Base-by-base conservation (phyloP, 2,329 filamentous ascomycete species). In the Coniochaeta prunicola region DNA sequence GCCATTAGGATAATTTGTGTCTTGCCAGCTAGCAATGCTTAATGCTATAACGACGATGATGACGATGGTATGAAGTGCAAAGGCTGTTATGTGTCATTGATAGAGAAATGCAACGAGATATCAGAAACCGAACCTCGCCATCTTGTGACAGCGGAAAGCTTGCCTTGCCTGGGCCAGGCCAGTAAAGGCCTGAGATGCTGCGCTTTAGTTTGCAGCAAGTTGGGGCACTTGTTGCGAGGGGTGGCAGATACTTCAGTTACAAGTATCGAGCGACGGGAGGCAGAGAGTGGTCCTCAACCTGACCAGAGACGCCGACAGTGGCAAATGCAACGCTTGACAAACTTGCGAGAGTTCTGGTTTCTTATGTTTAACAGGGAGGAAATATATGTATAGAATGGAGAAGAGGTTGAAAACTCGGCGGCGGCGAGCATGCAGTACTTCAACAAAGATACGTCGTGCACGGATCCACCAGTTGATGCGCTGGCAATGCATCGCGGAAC, bases 401-500 rank as follows among this genome's bases (percentile, higher is more conserved):
- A 50, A 50, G 24, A 5, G n/a, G 45, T 50, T 15, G 6, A 30
- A 8, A 30, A 50, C 28, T 17, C 21, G 21, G 30, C 21, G 21
- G 45, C 12, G n/a, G 45, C 45, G 6, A 50, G 8, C 45, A 10
- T 15, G 21, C 45, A 50, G 24, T 50, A 50, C 45, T 50, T 50
- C 21, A 50, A 50, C 45, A 50, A 50, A 48, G 19, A 9, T 48
- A 48, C 4, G 45, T 50, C 24, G 45, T 50, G 45, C 45, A 30
- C 45, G 45, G 45, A 50, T 50, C 45, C 45, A 50, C 45, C 21
- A 28, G 26, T 48, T 50, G 45, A 50, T 50, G 45, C 45, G 45
- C 45, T 50, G 45, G 45, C 45, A 50, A 17, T 50, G 45, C 45
- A 50, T 50, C 45, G 24, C 45, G 45, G 45, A 50, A 50, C 45